phyloP scores from a whole-genome alignment of 208 protist species.

The Trypanosoma caninum region DNA sequence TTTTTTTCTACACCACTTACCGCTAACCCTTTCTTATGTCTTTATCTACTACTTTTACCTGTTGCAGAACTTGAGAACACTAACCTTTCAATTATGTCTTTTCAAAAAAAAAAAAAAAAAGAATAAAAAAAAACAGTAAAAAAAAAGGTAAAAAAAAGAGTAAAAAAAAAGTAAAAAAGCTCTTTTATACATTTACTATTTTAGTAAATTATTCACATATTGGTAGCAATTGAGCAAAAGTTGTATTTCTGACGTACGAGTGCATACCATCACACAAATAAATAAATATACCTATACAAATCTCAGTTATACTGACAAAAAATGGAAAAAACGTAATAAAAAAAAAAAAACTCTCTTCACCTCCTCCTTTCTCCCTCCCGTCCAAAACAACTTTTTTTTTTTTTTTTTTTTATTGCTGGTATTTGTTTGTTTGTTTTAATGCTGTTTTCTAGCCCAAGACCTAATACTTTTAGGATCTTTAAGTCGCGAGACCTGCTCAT shows the following conservation, averaged over 20 bases:
- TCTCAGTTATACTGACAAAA: no score
- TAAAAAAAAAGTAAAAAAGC: no score
- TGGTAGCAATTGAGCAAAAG: no score
- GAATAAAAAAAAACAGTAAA: not conserved
- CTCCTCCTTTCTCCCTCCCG: not conserved
- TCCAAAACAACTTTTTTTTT: not conserved
- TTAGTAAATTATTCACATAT: no score
- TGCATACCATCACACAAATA: no score
- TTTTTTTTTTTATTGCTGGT: not conserved
- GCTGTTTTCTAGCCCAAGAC: slow-evolving; percentile 41
- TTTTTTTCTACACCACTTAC: not conserved
- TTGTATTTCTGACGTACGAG: no score
- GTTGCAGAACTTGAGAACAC: not conserved
- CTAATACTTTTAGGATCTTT: slow-evolving; percentile 46
- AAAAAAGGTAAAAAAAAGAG: not conserved
- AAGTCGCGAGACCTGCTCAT: slow-evolving; percentile 44
- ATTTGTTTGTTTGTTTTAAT: no score
- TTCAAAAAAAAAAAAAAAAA: not conserved
- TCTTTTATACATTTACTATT: no score
- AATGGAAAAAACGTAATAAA: not conserved
- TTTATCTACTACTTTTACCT: not conserved
- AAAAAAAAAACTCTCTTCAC: not conserved
- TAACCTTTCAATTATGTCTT: not conserved
- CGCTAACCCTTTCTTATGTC: not conserved
- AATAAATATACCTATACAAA: no score